phyloP scores from a whole-genome alignment of 139 green algal species.

The Micromonas pusilla region DNA sequence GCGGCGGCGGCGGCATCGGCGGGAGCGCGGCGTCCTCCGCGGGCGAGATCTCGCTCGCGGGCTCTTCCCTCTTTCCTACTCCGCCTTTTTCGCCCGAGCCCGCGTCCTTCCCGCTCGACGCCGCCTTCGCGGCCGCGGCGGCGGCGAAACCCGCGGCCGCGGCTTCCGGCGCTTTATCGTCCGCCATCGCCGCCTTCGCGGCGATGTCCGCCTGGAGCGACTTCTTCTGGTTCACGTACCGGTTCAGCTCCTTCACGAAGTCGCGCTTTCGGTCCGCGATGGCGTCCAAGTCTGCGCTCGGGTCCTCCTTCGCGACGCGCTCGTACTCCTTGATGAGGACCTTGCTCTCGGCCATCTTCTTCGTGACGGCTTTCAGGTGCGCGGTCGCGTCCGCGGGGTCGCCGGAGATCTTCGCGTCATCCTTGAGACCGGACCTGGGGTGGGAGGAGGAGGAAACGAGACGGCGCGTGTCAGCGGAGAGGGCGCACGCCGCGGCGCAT shows the following conservation, averaged over 20 bases:
- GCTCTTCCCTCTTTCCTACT: too few relatives aligned
- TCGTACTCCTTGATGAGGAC: constrained; percentile 21
- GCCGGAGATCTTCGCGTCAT: not conserved
- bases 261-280: not conserved
- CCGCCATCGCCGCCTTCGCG: constrained; percentile 6
- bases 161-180: not conserved
- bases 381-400: not conserved
- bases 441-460: not conserved
- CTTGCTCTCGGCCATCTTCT: constrained; percentile 22
- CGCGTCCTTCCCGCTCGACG: too few relatives aligned
- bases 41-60: too few relatives aligned
- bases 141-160: not conserved
- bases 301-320: not conserved
- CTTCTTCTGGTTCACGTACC: not conserved
- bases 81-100: too few relatives aligned
- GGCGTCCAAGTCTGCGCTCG: not conserved
- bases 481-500: not conserved
- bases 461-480: not conserved
- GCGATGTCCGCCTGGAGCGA: not conserved
- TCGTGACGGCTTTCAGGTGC: constrained; percentile 14
- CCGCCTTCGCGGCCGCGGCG: not conserved
- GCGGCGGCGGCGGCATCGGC: not conserved
- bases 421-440: not conserved
- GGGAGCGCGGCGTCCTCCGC: too few relatives aligned
- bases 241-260: not conserved